Base-by-base conservation (phyloP, 208 protist genomes). In the Acanthamoeba divionensis region DNA sequence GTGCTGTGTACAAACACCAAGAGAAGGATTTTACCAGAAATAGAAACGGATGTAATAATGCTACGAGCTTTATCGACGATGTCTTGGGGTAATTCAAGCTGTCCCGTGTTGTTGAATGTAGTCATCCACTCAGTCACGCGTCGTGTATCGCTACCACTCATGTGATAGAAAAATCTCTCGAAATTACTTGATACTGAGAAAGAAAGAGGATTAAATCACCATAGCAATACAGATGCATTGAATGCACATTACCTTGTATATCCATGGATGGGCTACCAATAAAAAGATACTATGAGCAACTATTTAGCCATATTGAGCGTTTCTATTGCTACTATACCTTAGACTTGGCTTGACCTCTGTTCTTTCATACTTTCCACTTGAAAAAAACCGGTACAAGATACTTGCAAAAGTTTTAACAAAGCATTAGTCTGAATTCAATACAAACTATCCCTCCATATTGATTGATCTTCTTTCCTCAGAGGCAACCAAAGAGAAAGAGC, bases 381-480 rank as follows among this genome's bases (percentile, higher is more conserved):
- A 48, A 29, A 86, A 86, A 41, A 86, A 86, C 12, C 77, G 77
- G 21, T 66, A 41, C 50, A 86, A 41, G 38, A 86, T 86, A 55
- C 77, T 86, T 60, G 18, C 52, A 60, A 60, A n/a, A 24, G n/a
- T n/a, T n/a, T 41, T 38, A 9, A 50, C 21, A 36, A 77, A 0
- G 7, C 7, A 45, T 48, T 24, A 31, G 65, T 44, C n/a, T 10
- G 36, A 33, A 9, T 48, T 1, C 12, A 38, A 13, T 10, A 31
- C 26, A 24, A 82, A 13, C 13, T 5, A 33, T 18, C 36, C 2
- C 26, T 5, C 13, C 26, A 62, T n/a, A 26, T 45, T 45, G 47
- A 60, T 90, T 98, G 98, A 18, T 91, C 85, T 33, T 97, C 97
- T 3, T 95, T 97, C 26, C 90, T 60, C 44, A 98, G 91, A 91